phyloP scores from a whole-genome alignment of 768 basidiomycete species.

The Podaxis pistillaris region DNA sequence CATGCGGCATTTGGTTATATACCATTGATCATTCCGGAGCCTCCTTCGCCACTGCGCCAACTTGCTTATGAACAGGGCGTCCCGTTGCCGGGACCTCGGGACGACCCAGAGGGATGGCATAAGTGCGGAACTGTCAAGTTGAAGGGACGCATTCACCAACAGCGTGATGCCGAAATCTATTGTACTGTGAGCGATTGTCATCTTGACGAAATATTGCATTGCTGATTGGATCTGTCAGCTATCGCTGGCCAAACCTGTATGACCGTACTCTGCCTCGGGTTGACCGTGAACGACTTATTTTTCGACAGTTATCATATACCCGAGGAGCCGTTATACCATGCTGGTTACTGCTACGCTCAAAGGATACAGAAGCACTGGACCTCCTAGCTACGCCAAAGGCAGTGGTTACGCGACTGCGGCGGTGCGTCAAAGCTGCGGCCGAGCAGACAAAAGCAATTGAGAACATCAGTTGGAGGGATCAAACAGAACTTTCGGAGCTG shows the following conservation, averaged over 20 bases:
- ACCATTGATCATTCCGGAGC: constrained; percentile 29
- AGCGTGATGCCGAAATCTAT: constrained; percentile 27
- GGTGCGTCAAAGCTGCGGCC: constrained; percentile 23
- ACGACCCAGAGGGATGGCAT: constrained; percentile 41
- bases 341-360: constrained; percentile 28
- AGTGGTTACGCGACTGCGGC: constrained; percentile 31
- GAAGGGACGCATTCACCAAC: constrained; percentile 28
- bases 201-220: not conserved
- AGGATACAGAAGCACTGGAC: constrained; percentile 34
- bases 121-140: constrained; percentile 24
- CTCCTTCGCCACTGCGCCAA: constrained; percentile 31
- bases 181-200: constrained; percentile 30
- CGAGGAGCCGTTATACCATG: constrained; percentile 40
- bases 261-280: constrained; percentile 9
- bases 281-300: constrained; percentile 1
- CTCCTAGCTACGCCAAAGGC: constrained; percentile 31
- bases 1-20: constrained; percentile 30
- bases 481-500: constrained; percentile 26
- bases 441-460: constrained; percentile 10
- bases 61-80: constrained; percentile 34
- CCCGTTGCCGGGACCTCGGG: constrained; percentile 33
- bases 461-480: constrained; percentile 23
- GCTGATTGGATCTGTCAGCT: constrained; percentile 24
- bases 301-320: constrained; percentile 37
- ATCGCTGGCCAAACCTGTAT: constrained; percentile 39